phyloP scores from a whole-genome alignment of 441 rosid species.

The Erysimum cheiri region DNA sequence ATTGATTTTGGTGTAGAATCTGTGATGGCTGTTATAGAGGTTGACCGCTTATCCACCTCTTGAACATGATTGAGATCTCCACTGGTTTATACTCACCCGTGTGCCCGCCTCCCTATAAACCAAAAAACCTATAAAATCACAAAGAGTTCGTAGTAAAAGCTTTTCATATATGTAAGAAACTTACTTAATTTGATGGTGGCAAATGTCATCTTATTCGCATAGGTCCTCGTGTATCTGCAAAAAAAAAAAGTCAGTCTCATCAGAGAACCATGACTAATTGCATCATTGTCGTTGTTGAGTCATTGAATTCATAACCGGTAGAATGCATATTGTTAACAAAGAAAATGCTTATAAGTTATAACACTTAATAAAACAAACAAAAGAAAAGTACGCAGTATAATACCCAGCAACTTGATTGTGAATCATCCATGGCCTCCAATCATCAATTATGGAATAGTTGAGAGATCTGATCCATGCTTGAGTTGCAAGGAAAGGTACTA shows the following conservation, averaged over 20 bases:
- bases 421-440: constrained; percentile 4
- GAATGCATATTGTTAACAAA: not conserved
- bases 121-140: not conserved
- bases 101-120: not conserved
- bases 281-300: not conserved
- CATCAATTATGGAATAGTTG: not conserved
- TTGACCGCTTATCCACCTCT: constrained; percentile 3
- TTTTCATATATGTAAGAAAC: not conserved
- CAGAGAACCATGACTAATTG: not conserved
- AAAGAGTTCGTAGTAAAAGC: too few species aligned
- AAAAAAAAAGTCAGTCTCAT: not conserved
- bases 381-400: not conserved
- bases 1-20: not conserved
- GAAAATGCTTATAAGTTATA: not conserved
- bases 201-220: constrained; percentile 1
- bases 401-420: not conserved
- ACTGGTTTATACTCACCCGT: not conserved
- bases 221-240: not conserved
- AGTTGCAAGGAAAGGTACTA: constrained; percentile 10
- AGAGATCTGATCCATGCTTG: not conserved
- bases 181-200: not conserved
- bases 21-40: not conserved
- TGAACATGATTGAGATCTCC: constrained; percentile 14
- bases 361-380: not conserved
- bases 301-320: not conserved